Base-by-base conservation (phyloP, 2,329 filamentous ascomycete genomes). In the Alternaria dauci region DNA sequence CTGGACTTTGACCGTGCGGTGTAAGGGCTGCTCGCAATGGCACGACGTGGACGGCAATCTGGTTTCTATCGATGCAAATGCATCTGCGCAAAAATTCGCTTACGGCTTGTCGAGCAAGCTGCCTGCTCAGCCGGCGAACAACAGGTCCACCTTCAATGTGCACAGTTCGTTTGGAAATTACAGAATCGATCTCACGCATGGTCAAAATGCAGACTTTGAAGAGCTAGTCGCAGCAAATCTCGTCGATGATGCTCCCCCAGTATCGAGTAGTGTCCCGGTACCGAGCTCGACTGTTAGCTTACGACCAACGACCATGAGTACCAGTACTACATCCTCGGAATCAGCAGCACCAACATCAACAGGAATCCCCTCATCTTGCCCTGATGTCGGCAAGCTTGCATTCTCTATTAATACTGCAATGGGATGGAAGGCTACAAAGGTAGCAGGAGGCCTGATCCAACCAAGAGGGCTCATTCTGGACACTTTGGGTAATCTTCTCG, bases 401-500 rank as follows among this genome's bases (percentile, higher is more conserved):
- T 71, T 67, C 26, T 59, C 66, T 2, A 34, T 67, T 1, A 43
- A 59, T 14, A 69, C 66, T 12, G 70, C 71, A 2, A 59, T 63
- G 28, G 70, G 72, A 20, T 75, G 73, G 73, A 73, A 63, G 52
- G 71, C 71, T 25, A 73, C 74, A 36, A 76, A 81, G 42, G 74
- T 82, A 30, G 79, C 79, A 6, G 80, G 77, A 2, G 73, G 74
- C 8, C 60, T 82, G n/a, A 69, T 62, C 7, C 71, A 74, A 43
- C 81, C 81, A 16, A 74, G 81, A 30, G 76, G 78, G 2, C 71
- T 83, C 12, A 58, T 71, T 7, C 77, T 81, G 51, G 81, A 83
- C 57, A 67, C 59, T 8, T 69, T 69, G 4, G 81, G 80, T 1
- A 78, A 81, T 59, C 69, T 82, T 5, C 72, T 83, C 4, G 69